Evolutionary conservation across 176 grass and related monocot species (phyloP), one percentile per base, ranked within the genome.

Genomic region (Hsuehochloa calcarea): DNA sequence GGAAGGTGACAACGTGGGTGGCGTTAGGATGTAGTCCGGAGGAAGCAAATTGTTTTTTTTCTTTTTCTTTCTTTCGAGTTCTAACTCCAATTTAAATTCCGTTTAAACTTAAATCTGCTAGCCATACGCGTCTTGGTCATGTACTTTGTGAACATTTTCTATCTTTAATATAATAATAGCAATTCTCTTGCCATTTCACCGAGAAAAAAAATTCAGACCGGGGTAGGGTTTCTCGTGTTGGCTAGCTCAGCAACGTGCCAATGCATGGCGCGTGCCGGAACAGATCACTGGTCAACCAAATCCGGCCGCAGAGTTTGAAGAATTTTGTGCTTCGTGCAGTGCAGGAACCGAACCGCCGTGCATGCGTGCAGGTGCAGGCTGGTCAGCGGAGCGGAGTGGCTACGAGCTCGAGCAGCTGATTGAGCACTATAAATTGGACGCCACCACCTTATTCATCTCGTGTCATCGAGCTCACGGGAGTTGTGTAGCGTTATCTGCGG

Each of bases 381-480:
- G 29, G 29, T 29, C 29, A 29, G 29, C 29, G 29, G 5, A 29
- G 29, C 29, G 29, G 5, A 50, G 47, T 50, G 16, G 50, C 50
- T 39, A 1, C 11, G 17, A 52, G 17, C 60, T 20, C 55, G 41
- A 84, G 83, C 35, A 6, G 20, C 11, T 46, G 44, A 47, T 29
- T 29, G 29, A 68, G 45, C 80, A 5, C 82, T 85, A 89, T 50
- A 89, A 80, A 68, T 74, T 58, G 65, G 78, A 25, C 9, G 64
- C 47, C 79, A 15, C 46, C 79, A 15, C 46, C 64, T 3, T 55
- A 17, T 51, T 64, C 65, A 11, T 41, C 65, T 39, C 79, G 41
- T 17, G 25, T 35, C 77, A 65, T 47, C 59, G 3, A 79, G 10
- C 77, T 65, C 75, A 12, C 39, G 41, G 17, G 19, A 6, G 75